Base-by-base conservation (phyloP, 306 rosid genomes). In the Quercus glauca region DNA sequence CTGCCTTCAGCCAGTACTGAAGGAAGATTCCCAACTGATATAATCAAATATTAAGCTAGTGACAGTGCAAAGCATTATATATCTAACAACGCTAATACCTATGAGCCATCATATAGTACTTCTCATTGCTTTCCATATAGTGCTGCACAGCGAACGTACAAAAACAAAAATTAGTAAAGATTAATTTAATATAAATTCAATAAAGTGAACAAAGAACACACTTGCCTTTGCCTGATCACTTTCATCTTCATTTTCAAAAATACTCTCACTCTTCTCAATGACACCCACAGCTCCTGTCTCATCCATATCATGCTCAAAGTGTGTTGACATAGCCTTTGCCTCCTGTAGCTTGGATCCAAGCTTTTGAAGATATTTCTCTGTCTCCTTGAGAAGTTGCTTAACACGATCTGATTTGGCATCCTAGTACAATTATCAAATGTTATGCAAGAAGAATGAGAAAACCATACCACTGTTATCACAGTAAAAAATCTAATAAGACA, bases 331-430 rank as follows among this genome's bases (percentile, higher is more conserved):
- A 77, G 94, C 18, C 85, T 96, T 96, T 57, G 99, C 99, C 84
- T 87, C 90, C 73, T 89, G 94, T 64, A 96, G 87, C 87, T 83
- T 96, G 71, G 99, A 96, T 57, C 98, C 94, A 73, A 96, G 99
- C 91, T 96, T 96, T 79, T 96, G 99, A 83, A 96, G 99, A 87
- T 96, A 96, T 80, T 91, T 93, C 82, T 96, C 99, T 2, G 99
- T 96, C 87, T 92, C 99, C 83, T 93, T 96, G 79, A 96, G 97
- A 61, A 96, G 99, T 83, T 96, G 99, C 87, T 91, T 96, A 53
- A 96, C 99, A 74, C 99, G 97, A 84, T 96, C 99, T 71, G 99
- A 96, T 78, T 96, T 96, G 58, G 97, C 98, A 87, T 96, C 99
- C 99, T 96, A 83, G 55, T 33, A 71, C 53, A 77, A 75, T 67